Evolutionary conservation across 352 stramenopile genomes (phyloP).

Genomic region (Globisporangium emineosum): DNA sequence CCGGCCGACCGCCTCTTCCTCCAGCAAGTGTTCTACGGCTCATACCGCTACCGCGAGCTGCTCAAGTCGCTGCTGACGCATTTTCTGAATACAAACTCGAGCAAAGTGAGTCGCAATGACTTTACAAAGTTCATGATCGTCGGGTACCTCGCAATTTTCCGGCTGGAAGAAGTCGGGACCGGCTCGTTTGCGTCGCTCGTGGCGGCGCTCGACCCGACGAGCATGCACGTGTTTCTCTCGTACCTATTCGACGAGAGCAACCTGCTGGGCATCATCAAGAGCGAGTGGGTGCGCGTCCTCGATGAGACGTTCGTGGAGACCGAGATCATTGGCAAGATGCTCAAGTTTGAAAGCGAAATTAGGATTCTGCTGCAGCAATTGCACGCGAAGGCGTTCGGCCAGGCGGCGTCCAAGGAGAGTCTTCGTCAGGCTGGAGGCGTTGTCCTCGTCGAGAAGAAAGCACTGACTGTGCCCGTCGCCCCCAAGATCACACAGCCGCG

Average conservation of each 20-base stretch:
- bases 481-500: slow-evolving; percentile 88
- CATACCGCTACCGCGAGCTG: slow-evolving; percentile 84
- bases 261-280: slow-evolving; percentile 64
- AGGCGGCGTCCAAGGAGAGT: slow-evolving; percentile 39
- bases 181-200: slow-evolving; percentile 62
- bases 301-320: slow-evolving; percentile 85
- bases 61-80: slow-evolving; percentile 73
- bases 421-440: slow-evolving; percentile 40
- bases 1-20: slow-evolving; percentile 64
- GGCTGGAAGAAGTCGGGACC: slow-evolving; percentile 82
- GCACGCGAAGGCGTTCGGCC: slow-evolving; percentile 63
- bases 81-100: slow-evolving; percentile 82
- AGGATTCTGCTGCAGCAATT: slow-evolving; percentile 47
- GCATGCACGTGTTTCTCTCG: slow-evolving; percentile 84
- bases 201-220: slow-evolving; percentile 65
- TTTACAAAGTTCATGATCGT: slow-evolving; percentile 92
- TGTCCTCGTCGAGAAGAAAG: slow-evolving; percentile 37
- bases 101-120: slow-evolving; percentile 73
- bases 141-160: slow-evolving; percentile 86
- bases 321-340: slow-evolving; percentile 67
- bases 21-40: slow-evolving; percentile 89
- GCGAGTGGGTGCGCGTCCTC: slow-evolving; percentile 79
- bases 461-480: slow-evolving; percentile 60
- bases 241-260: slow-evolving; percentile 79
- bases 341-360: slow-evolving; percentile 34